These are phyloP conservation scores for Chenopodium suecicum DNA, from an alignment of 148 eudicot species.

Conservation along the genomic window DNA sequence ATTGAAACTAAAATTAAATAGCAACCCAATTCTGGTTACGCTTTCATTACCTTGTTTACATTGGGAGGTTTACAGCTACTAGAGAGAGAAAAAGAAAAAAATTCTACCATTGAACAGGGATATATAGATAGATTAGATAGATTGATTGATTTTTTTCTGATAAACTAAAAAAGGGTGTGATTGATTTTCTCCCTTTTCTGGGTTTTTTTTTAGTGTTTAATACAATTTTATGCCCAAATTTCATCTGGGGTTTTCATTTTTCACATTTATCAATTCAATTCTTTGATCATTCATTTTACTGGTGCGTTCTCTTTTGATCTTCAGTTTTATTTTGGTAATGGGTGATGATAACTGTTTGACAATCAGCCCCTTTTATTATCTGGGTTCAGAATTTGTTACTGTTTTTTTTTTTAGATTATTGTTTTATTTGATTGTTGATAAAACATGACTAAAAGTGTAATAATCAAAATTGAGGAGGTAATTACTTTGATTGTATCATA, in stretches of 20 bases:
- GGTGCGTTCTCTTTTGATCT: slow-evolving; percentile 25
- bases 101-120: slow-evolving; percentile 9
- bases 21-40: not conserved
- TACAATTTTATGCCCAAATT: slow-evolving; percentile 4
- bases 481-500: slow-evolving; percentile 8
- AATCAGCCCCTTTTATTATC: slow-evolving; percentile 5
- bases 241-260: slow-evolving; percentile 14
- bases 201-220: slow-evolving; percentile 14
- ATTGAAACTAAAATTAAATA: not conserved
- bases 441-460: not conserved
- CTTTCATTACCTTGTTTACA: slow-evolving; percentile 3
- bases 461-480: not conserved
- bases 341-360: slow-evolving; percentile 5
- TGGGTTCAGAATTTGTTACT: slow-evolving; percentile 7
- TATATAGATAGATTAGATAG: not conserved
- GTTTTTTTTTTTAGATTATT: not conserved
- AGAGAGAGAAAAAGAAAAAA: not conserved
- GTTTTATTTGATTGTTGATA: not conserved
- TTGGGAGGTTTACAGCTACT: slow-evolving; percentile 12
- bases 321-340: not conserved
- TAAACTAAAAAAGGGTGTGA: too few relatives aligned
- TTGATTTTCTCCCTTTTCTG: slow-evolving; percentile 2
- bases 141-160: not conserved
- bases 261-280: not conserved
- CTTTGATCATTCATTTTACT: slow-evolving; percentile 18